A percentile compares a stretch with the other conserved stretches of the same genome.
phyloP scores from a whole-genome alignment of 306 rosid species.

The Prunus armeniaca region DNA sequence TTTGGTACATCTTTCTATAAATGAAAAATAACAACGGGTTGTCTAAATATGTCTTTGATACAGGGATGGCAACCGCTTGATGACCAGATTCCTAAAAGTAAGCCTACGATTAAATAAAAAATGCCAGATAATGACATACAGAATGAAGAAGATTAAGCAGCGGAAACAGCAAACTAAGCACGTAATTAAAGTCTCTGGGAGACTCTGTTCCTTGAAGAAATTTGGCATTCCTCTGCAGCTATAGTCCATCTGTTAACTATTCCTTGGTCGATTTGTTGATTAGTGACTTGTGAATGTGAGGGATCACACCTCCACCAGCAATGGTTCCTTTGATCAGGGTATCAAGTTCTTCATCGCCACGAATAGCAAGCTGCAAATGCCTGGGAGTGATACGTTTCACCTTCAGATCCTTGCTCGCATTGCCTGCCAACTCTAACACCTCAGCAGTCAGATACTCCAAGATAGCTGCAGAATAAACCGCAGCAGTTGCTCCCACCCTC shows the following conservation, averaged over 20 bases:
- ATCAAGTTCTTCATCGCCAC: constrained; percentile 76
- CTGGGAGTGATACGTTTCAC: constrained; percentile 74
- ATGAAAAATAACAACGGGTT: neutral
- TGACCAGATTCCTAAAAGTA: neutral
- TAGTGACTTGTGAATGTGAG: constrained; percentile 75
- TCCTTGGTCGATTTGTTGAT: constrained; percentile 79
- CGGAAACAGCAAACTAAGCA: constrained; percentile 26
- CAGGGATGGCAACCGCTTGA: neutral
- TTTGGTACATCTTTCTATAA: neutral
- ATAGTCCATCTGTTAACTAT: constrained; percentile 27
- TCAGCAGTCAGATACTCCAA: constrained; percentile 79
- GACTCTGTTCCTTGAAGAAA: constrained; percentile 16
- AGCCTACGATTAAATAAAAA: neutral
- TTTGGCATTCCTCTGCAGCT: constrained; percentile 7
- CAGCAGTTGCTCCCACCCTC: constrained; percentile 77
- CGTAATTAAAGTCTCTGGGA: constrained; percentile 21
- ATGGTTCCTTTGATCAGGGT: constrained; percentile 72
- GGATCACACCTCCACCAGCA: constrained; percentile 78
- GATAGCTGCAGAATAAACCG: constrained; percentile 77
- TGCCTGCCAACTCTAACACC: constrained; percentile 74
- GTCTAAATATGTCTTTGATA: neutral
- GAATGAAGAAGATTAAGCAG: constrained; percentile 26
- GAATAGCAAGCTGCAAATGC: constrained; percentile 77
- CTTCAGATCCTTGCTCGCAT: constrained; percentile 76
- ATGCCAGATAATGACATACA: constrained; percentile 14